phyloP scores from a whole-genome alignment of 2,329 filamentous ascomycete species.

The Nothopassalora personata region DNA sequence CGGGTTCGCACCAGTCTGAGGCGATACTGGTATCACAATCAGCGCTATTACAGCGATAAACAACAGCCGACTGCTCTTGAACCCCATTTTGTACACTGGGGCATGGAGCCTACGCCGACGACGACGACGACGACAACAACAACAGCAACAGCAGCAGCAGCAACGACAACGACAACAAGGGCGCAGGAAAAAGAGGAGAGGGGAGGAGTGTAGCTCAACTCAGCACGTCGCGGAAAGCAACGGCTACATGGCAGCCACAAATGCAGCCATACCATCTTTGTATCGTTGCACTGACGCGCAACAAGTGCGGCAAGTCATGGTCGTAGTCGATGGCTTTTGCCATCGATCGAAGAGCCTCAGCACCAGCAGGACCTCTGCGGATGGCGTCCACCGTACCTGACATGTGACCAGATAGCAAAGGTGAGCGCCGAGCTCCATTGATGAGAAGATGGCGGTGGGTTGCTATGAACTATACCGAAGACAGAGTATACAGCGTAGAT shows the following conservation, averaged over 20 bases:
- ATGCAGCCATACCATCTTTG: background rate
- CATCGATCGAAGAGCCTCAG: background rate
- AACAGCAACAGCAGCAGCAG: background rate
- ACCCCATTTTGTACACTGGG: background rate
- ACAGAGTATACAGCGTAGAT: background rate
- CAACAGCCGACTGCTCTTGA: background rate
- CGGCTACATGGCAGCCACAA: background rate
- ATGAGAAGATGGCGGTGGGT: background rate
- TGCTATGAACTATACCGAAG: background rate
- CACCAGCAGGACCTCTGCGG: background rate
- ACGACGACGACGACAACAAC: background rate
- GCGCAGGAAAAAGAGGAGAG: background rate
- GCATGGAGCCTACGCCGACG: background rate
- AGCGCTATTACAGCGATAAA: background rate
- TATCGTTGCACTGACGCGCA: background rate
- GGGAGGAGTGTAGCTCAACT: background rate
- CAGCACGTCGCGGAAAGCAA: background rate
- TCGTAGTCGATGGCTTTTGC: constrained; percentile 1
- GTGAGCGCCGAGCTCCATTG: background rate
- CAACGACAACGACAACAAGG: background rate
- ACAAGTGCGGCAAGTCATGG: background rate
- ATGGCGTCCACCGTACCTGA: background rate
- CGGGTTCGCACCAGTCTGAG: background rate
- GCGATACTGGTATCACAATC: background rate
- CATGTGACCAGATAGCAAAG: background rate